Percentiles rank a stretch among this genome's conserved stretches.
Conservation (phyloP, 495 filamentous ascomycete species). For the Astrocystis sublimbata region DNA sequence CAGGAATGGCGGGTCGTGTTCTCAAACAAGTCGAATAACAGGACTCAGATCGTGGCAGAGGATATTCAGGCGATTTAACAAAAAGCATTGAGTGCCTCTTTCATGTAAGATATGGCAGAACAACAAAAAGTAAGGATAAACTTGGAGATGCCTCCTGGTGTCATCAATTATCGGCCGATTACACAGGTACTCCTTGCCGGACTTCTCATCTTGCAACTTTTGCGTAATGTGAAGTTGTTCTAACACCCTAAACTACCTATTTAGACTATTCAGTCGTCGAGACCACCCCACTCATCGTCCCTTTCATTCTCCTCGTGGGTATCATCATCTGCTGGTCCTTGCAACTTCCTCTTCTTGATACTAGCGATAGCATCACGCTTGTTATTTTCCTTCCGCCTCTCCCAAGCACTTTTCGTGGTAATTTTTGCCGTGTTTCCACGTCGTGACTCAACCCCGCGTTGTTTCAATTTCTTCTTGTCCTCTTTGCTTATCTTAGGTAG, state of each 20-base stretch:
- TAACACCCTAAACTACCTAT: too few relatives aligned
- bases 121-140: too few relatives aligned
- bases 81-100: too few relatives aligned
- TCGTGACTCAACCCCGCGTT: slow-evolving; percentile 76
- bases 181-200: too few relatives aligned
- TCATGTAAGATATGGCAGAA: too few relatives aligned
- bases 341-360: slow-evolving; percentile 62
- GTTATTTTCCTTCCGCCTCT: slow-evolving; percentile 75
- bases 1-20: slow-evolving; percentile 1
- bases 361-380: slow-evolving; percentile 70
- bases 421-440: slow-evolving; percentile 63
- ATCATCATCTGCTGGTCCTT: slow-evolving; percentile 38
- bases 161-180: too few relatives aligned
- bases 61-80: not conserved
- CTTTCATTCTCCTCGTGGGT: slow-evolving; percentile 39
- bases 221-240: too few relatives aligned
- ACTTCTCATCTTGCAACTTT: too few relatives aligned
- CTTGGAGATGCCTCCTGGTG: too few relatives aligned
- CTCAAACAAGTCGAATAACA: not conserved
- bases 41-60: not conserved
- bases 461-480: slow-evolving; percentile 78
- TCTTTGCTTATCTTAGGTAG: slow-evolving; percentile 81
- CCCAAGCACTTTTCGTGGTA: slow-evolving; percentile 90
- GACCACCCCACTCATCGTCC: slow-evolving; percentile 64
- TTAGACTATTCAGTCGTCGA: slow-evolving; percentile 58